These are phyloP conservation scores for Sinapis alba DNA, from an alignment of 441 rosid genomes.

Conservation along the genomic window DNA sequence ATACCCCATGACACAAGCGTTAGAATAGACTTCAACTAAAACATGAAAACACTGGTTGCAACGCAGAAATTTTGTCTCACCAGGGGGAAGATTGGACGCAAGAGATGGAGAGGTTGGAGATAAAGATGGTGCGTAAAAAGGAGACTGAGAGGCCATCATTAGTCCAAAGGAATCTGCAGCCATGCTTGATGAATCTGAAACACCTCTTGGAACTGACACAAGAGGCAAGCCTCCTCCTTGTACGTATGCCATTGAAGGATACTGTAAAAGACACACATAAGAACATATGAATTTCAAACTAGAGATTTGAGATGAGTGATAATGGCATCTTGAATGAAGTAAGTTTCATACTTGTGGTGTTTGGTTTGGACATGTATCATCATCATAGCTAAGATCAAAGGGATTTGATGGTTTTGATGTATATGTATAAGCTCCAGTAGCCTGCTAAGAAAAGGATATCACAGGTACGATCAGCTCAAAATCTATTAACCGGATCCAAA, in stretches of 20 bases:
- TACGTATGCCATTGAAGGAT: slow-evolving; percentile 50
- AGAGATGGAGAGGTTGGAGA: slow-evolving; percentile 42
- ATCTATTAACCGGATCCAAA: background rate
- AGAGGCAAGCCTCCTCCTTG: slow-evolving; percentile 46
- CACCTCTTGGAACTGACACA: slow-evolving; percentile 40
- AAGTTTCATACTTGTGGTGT: slow-evolving; percentile 44
- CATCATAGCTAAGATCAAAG: slow-evolving; percentile 53
- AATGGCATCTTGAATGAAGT: background rate
- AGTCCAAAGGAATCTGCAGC: slow-evolving; percentile 38
- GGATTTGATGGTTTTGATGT: slow-evolving; percentile 62
- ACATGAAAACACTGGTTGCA: background rate
- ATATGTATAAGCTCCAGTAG: slow-evolving; percentile 39
- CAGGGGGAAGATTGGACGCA: slow-evolving; percentile 39
- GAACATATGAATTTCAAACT: background rate
- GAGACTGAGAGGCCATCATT: slow-evolving; percentile 49
- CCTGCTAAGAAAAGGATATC: slow-evolving; percentile 43
- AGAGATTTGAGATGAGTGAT: background rate
- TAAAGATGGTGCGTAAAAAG: slow-evolving; percentile 37
- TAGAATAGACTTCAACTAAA: slow-evolving; percentile 7
- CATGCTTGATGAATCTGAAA: slow-evolving; percentile 30
- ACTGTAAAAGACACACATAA: slow-evolving; percentile 37
- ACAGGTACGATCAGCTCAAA: background rate
- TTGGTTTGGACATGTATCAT: slow-evolving; percentile 47
- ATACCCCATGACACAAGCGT: slow-evolving; percentile 22
- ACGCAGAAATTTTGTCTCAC: slow-evolving; percentile 37